These are phyloP conservation scores for Nakazawaea sp. DNA, from an alignment of 805 yeast genomes.

Conservation along the genomic window DNA sequence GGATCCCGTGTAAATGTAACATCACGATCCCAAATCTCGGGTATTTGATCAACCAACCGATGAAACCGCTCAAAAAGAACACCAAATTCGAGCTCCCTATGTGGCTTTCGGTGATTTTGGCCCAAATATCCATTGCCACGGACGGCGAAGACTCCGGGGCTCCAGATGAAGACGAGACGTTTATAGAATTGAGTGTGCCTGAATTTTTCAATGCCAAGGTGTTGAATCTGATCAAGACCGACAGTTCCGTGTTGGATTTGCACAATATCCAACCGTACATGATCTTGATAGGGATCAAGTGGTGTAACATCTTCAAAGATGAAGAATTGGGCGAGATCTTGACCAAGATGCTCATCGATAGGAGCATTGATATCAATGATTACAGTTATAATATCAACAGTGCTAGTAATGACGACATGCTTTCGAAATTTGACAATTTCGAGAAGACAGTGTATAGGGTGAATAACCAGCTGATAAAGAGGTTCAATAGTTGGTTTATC, in stretches of 20 bases:
- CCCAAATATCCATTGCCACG: slow-evolving; percentile 31
- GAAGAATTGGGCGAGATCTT: slow-evolving; percentile 44
- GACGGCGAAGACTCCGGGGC: slow-evolving; percentile 26
- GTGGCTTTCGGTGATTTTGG: slow-evolving; percentile 82
- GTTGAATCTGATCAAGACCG: slow-evolving; percentile 75
- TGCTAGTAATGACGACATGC: slow-evolving; percentile 30
- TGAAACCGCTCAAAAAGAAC: slow-evolving; percentile 47
- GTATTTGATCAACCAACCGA: slow-evolving; percentile 73
- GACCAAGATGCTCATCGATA: slow-evolving; percentile 44
- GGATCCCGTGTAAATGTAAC: slow-evolving; percentile 74
- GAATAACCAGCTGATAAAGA: slow-evolving; percentile 9
- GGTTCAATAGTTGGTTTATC: slow-evolving; percentile 7
- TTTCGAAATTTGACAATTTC: slow-evolving; percentile 67
- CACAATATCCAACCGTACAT: slow-evolving; percentile 61
- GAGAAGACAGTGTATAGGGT: slow-evolving; percentile 52
- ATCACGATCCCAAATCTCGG: slow-evolving; percentile 84
- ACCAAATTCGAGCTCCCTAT: slow-evolving; percentile 74
- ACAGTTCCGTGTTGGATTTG: slow-evolving; percentile 58
- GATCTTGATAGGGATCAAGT: slow-evolving; percentile 63
- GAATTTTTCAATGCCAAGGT: slow-evolving; percentile 59
- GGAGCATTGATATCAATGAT: slow-evolving; percentile 70
- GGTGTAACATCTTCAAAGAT: slow-evolving; percentile 72
- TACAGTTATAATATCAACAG: slow-evolving; percentile 46
- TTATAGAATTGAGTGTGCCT: slow-evolving; percentile 66
- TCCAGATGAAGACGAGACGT: slow-evolving; percentile 35